Percentiles rank a stretch among this genome's conserved stretches.
Evolutionary conservation across 305 asterid species (phyloP).

Genomic region (Andrographis paniculata): DNA sequence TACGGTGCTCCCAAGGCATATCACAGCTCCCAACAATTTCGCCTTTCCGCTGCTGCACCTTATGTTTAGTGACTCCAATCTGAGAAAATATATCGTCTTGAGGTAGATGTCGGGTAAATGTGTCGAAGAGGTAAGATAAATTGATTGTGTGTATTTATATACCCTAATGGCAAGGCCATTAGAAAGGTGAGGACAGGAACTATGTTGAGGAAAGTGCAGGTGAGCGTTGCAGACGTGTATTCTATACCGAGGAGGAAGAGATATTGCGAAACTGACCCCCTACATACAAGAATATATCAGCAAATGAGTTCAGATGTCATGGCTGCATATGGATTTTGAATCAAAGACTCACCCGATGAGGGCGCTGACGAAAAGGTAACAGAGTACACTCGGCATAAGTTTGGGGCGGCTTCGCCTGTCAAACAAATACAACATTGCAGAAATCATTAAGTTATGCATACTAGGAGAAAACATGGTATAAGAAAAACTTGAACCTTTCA

Average conservation of each 20-base stretch:
- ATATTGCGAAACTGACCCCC: slow-evolving; percentile 67
- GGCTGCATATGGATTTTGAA: neutral
- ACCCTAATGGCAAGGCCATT: slow-evolving; percentile 73
- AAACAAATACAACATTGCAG: neutral
- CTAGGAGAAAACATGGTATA: neutral
- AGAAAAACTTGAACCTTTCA: slow-evolving; percentile 37
- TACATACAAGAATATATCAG: slow-evolving; percentile 7
- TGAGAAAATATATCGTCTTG: slow-evolving; percentile 10
- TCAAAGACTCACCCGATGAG: slow-evolving; percentile 46
- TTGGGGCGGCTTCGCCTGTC: slow-evolving; percentile 56
- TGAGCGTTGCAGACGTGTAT: slow-evolving; percentile 68
- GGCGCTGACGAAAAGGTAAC: slow-evolving; percentile 51
- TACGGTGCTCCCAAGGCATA: slow-evolving; percentile 61
- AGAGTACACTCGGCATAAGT: slow-evolving; percentile 38
- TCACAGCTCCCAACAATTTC: slow-evolving; percentile 43
- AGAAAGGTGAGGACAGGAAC: slow-evolving; percentile 64
- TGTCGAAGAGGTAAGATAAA: no score
- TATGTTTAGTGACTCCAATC: slow-evolving; percentile 46
- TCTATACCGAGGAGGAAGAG: slow-evolving; percentile 69
- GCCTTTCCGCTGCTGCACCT: slow-evolving; percentile 44
- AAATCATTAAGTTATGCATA: neutral
- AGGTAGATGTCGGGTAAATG: no score
- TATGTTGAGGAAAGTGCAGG: slow-evolving; percentile 75
- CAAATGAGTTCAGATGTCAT: no score
- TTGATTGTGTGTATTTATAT: neutral